Evolutionary conservation across 1,139 yeast genomes (phyloP), one percentile per base, ranked within the genome.

Genomic region (Maudiozyma humilis): DNA sequence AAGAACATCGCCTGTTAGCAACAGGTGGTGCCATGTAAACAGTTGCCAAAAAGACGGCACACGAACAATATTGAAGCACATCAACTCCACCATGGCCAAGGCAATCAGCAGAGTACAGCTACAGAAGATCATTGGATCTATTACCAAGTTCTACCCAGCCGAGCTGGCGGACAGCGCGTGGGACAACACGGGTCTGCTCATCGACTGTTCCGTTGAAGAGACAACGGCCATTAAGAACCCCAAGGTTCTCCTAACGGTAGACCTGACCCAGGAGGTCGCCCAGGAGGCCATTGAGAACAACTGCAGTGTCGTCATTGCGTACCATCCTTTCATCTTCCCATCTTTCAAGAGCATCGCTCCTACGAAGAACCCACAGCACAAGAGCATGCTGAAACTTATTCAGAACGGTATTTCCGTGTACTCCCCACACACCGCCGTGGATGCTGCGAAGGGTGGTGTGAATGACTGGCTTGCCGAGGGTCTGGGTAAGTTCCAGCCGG

Each of bases 361-460:
- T 2, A 57, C 63, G 4, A 42, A 51, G 1, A 87, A 86, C 54
- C 81, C 95, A 0, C 97, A 91, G 61, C 97, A 91, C 59, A 67
- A 67, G 29, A 83, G 95, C 4, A 69, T 91, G 43, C 63, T 91
- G 34, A 75, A 75, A 47, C 71, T 93, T 53, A 82, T 88, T 44
- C 79, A 80, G 50, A 73, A 80, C 47, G 85, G 85, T 15, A 76
- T 91, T 49, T 78, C 89, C 46, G 98, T 93, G 1, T 91, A 91
- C 62, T 84, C 83, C 43, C 98, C 98, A 15, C 99, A 93, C 59
- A 89, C 98, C 0, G 91, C 97, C 0, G 84, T 91, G 2, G 98
- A 93, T 65, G 93, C 96, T 30, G 95, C 94, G 10, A 65, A 66
- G 15, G 87, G 85, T 10, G 98, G 98, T 20, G 96, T 93, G 47